Evolutionary conservation across 345 rosid genomes (phyloP).

Genomic region (Chamaenerion angustifolium): DNA sequence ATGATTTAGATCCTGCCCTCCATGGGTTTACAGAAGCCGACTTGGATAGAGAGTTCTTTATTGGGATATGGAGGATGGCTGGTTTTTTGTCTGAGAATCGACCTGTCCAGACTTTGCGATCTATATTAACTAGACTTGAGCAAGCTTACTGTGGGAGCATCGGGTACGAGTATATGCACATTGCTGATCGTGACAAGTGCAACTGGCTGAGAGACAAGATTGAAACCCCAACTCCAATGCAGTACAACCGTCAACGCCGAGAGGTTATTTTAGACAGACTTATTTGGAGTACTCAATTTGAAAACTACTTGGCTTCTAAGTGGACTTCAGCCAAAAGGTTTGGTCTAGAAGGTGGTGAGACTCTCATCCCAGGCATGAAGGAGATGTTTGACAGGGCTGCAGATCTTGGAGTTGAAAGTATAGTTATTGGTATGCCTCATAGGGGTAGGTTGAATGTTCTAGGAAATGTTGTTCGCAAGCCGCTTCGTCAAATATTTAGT

Average conservation of each 20-base stretch:
- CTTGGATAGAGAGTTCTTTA: constrained; percentile 14
- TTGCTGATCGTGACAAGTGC: constrained; percentile 14
- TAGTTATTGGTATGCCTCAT: constrained; percentile 17
- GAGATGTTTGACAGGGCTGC: constrained; percentile 18
- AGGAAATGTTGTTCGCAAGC: constrained; percentile 16
- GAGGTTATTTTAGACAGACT: constrained; percentile 15
- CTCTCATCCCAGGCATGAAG: constrained; percentile 17
- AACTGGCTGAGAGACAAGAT: constrained; percentile 18
- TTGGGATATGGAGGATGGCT: constrained; percentile 16
- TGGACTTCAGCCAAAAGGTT: constrained; percentile 17
- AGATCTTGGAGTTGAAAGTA: constrained; percentile 17
- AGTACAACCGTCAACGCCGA: constrained; percentile 17
- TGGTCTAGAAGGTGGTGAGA: constrained; percentile 20
- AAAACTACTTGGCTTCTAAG: constrained; percentile 14
- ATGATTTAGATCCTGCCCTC: constrained; percentile 12
- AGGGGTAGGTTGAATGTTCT: constrained; percentile 16
- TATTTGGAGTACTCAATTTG: constrained; percentile 16
- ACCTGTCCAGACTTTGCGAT: constrained; percentile 13
- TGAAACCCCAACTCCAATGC: constrained; percentile 13
- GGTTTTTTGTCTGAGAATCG: constrained; percentile 16
- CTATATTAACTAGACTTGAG: constrained; percentile 14
- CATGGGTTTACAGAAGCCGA: constrained; percentile 15
- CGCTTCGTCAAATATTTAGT: constrained; percentile 13
- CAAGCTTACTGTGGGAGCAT: constrained; percentile 18
- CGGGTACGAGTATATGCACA: constrained; percentile 16